Percentiles rank a stretch among this genome's conserved stretches.
Evolutionary conservation across 371 early-diverging fungal genomes (phyloP).

Genomic region (Mortierella sp.): DNA sequence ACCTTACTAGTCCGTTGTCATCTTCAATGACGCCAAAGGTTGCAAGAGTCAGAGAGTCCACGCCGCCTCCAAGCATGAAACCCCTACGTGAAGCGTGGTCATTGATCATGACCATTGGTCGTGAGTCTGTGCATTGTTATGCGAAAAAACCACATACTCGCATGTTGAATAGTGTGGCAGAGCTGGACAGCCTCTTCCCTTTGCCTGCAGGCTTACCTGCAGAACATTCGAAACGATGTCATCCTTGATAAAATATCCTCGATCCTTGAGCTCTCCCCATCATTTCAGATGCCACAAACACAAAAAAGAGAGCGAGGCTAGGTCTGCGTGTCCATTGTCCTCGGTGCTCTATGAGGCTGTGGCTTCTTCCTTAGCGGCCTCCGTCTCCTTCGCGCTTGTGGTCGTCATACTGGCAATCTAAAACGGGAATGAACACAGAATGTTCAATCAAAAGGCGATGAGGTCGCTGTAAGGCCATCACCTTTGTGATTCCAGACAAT

Average conservation of each 20-base stretch:
- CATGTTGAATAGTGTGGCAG: not conserved
- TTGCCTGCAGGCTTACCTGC: conserved; percentile 22
- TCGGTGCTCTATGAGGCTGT: conserved; percentile 13
- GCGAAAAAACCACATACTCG: not conserved
- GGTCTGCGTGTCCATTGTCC: conserved; percentile 10
- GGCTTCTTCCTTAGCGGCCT: conserved; percentile 14
- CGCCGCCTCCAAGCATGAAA: conserved; percentile 48
- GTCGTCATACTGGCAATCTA: conserved; percentile 44
- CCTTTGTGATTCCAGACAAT: not conserved
- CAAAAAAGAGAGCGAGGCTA: conserved; percentile 2
- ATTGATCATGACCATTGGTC: not conserved
- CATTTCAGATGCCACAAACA: not conserved
- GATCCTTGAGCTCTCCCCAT: no score
- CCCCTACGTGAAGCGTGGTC: conserved; percentile 19
- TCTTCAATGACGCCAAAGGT: no score
- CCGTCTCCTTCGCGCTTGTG: conserved; percentile 25
- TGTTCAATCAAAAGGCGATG: no score
- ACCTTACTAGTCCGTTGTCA: no score
- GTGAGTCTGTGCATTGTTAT: not conserved
- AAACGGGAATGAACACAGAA: not conserved
- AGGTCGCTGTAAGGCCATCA: not conserved
- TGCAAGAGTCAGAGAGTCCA: no score
- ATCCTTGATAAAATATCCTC: conserved; percentile 46
- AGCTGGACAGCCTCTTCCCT: not conserved
- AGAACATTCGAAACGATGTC: conserved; percentile 44